Evolutionary conservation across 2,329 filamentous ascomycete genomes (phyloP), one percentile per base, ranked within the genome.

Genomic region (Hypoxylon sp.): DNA sequence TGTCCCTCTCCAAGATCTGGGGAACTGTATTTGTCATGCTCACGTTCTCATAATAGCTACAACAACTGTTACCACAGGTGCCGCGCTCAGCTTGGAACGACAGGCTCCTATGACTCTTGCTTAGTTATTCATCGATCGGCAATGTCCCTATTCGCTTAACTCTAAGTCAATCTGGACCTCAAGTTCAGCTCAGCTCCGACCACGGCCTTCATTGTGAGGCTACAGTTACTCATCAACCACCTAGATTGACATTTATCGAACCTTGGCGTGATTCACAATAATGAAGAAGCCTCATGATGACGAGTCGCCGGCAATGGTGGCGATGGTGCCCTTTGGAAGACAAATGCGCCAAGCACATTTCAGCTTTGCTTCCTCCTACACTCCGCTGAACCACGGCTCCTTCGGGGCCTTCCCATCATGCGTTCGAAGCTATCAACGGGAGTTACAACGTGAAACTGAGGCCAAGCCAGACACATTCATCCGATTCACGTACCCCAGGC

Each of bases 401-500:
- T 94, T 90, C 76, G 92, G 92, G 14, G 87, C 90, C 0, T 89
- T 87, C 72, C 92, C 92, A 2, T 79, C 76, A 3, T 71, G 79
- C 1, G 82, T 94, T 46, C 85, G 83, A n/a, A 78, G 84, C 6
- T 82, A 82, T 30, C 83, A 89, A 25, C 85, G 83, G 25, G 70
- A 82, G 31, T 85, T 86, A 64, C 87, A 91, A 76, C 82, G 86
- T 49, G 80, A 84, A 30, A 82, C 83, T 33, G 91, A 94, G 81
- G 80, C 82, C 3, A 83, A 83, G 6, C 90, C 91, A 0, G 91
- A 94, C 77, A 79, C 82, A 4, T 94, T 91, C 81, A 87, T 92
- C 72, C 87, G 89, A 25, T 88, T 88, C 75, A 82, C 83, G 7
- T 88, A 88, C 71, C 85, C 89, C 0, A 70, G 79, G 11, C 80